Evolutionary conservation across 176 grass and related monocot genomes (phyloP).

Genomic region (Tillandsia leiboldiana): DNA sequence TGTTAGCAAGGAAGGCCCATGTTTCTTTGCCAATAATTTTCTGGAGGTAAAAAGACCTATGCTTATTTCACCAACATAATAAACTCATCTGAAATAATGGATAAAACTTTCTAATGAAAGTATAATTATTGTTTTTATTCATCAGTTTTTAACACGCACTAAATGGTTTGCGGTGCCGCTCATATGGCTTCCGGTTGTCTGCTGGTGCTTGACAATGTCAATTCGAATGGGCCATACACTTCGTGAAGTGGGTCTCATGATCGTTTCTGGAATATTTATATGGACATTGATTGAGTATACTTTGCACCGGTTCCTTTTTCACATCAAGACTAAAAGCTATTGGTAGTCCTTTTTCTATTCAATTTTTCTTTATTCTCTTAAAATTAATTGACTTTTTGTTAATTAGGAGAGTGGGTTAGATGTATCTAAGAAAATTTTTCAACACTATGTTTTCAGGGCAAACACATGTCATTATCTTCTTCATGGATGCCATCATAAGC

Average conservation of each 20-base stretch:
- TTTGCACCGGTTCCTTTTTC: slow-evolving; percentile 92
- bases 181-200: slow-evolving; percentile 90
- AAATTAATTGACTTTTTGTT: neutral
- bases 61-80: neutral
- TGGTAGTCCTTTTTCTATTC: slow-evolving; percentile 33
- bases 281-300: slow-evolving; percentile 87
- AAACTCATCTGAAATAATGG: neutral
- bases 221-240: slow-evolving; percentile 49
- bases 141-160: slow-evolving; percentile 77
- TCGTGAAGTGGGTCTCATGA: slow-evolving; percentile 39
- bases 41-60: slow-evolving; percentile 42
- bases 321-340: slow-evolving; percentile 66
- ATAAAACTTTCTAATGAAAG: neutral
- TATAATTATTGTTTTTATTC: neutral
- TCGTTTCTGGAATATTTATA: slow-evolving; percentile 50
- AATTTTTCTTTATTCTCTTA: slow-evolving; percentile 2
- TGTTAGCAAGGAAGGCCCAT: slow-evolving; percentile 81
- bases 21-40: slow-evolving; percentile 55
- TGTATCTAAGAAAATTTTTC: slow-evolving; percentile 15
- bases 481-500: slow-evolving; percentile 96
- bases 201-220: slow-evolving; percentile 38
- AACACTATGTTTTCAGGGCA: slow-evolving; percentile 37
- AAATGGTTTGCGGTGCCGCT: slow-evolving; percentile 82
- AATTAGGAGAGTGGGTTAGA: neutral
- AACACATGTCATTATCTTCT: slow-evolving; percentile 85